Percentiles rank a stretch among this genome's conserved stretches.
These are phyloP conservation scores for Malus hybrid DNA, from an alignment of 331 rosid genomes.

Conservation along the genomic window DNA sequence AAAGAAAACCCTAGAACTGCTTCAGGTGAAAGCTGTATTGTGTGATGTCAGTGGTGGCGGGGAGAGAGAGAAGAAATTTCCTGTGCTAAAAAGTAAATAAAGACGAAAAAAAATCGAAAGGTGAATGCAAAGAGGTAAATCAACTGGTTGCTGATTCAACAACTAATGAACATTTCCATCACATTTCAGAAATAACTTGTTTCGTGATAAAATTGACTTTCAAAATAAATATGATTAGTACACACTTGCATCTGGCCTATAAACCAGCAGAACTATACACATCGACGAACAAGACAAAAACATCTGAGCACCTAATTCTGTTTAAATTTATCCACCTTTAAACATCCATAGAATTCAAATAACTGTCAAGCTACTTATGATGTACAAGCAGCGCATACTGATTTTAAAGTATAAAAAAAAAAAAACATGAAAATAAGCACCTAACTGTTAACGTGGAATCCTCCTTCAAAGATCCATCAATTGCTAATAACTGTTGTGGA, in stretches of 20 bases:
- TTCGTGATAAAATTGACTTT: not conserved
- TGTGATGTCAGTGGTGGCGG: not conserved
- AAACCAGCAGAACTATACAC: not conserved
- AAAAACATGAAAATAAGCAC: not conserved
- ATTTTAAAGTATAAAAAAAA: not conserved
- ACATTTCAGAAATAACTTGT: not conserved
- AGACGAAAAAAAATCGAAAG: not conserved
- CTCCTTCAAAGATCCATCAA: not conserved
- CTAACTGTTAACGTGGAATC: not conserved
- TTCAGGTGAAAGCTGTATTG: not conserved
- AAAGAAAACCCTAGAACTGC: not conserved
- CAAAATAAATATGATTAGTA: not conserved
- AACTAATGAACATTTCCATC: not conserved
- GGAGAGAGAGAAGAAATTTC: not conserved
- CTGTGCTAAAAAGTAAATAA: not conserved
- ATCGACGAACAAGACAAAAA: not conserved
- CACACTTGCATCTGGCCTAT: not conserved
- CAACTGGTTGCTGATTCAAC: not conserved
- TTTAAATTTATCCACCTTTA: not conserved
- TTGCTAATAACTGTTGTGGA: not conserved
- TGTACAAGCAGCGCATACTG: not conserved
- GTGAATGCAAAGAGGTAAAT: not conserved
- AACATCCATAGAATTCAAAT: not conserved
- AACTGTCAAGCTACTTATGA: not conserved
- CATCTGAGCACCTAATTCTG: not conserved